Evolutionary conservation across 371 early-diverging fungal genomes (phyloP).

Genomic region (Sporodiniella umbellata): DNA sequence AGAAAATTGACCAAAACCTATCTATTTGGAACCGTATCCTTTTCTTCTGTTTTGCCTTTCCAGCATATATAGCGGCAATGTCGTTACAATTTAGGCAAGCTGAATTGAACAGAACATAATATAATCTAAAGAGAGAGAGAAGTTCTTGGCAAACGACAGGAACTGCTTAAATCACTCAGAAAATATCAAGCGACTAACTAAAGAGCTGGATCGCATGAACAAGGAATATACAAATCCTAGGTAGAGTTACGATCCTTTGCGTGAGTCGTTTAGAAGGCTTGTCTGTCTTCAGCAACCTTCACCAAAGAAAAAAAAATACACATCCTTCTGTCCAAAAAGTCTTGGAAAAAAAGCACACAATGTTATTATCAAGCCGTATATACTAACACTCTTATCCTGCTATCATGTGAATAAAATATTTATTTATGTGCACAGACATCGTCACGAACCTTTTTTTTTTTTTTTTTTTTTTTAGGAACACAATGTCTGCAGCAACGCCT

Average conservation of each 20-base stretch:
- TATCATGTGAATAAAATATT: not conserved
- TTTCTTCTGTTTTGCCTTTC: not conserved
- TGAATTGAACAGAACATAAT: slow-evolving; percentile 40
- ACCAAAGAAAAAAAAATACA: not conserved
- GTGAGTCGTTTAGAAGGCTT: slow-evolving; percentile 33
- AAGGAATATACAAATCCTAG: slow-evolving; percentile 43
- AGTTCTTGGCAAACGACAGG: slow-evolving; percentile 48
- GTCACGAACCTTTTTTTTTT: not conserved
- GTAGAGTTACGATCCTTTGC: slow-evolving; percentile 38
- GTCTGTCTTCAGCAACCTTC: not conserved
- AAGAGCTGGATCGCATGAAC: slow-evolving; percentile 52
- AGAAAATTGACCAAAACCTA: too few relatives aligned
- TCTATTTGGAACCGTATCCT: not conserved
- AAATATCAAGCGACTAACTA: slow-evolving; percentile 53
- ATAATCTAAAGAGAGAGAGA: slow-evolving; percentile 49
- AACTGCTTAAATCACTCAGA: slow-evolving; percentile 48
- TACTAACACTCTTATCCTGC: not conserved
- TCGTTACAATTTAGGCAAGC: too few relatives aligned
- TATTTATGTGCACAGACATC: not conserved
- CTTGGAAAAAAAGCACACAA: not conserved
- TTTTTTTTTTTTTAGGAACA: not conserved
- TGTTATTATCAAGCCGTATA: too few relatives aligned
- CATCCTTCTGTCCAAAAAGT: not conserved
- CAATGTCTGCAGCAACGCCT: not conserved
- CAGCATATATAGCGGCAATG: too few relatives aligned